A percentile compares a stretch with the other conserved stretches of the same genome.
Conservation (phyloP, 352 stramenopile genomes). For the Salisapilia sapeloensis region DNA sequence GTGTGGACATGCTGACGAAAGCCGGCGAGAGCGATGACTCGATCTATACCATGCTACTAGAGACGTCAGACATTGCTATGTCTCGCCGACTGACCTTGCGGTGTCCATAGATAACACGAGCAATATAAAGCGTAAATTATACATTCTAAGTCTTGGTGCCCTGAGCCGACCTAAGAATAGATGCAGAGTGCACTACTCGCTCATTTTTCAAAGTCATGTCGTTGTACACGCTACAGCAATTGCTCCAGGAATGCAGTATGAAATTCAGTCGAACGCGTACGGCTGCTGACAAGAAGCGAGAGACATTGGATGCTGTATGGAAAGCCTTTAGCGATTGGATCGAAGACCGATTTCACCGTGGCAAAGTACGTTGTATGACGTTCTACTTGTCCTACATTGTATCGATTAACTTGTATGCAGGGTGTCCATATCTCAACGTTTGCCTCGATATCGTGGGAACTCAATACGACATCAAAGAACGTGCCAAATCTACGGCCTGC, state of each 20-base stretch:
- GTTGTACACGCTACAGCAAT: conserved; percentile 59
- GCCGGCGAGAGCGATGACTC: conserved; percentile 41
- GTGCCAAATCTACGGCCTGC: conserved; percentile 31
- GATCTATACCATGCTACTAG: conserved; percentile 54
- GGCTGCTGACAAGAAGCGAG: conserved; percentile 34
- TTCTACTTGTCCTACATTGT: background rate
- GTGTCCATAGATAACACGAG: no score
- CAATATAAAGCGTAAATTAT: no score
- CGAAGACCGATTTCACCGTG: conserved; percentile 38
- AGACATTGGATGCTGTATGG: conserved; percentile 61
- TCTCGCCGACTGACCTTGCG: conserved; percentile 21
- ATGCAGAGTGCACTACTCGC: no score
- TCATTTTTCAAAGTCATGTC: no score
- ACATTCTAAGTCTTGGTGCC: no score
- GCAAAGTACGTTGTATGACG: conserved; percentile 19
- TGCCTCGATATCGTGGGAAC: conserved; percentile 51
- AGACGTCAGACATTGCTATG: conserved; percentile 48
- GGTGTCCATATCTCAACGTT: conserved; percentile 65
- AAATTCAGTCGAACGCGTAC: conserved; percentile 34
- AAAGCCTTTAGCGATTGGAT: conserved; percentile 62
- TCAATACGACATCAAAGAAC: conserved; percentile 34
- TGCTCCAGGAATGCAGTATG: conserved; percentile 53
- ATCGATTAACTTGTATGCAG: conserved; percentile 6
- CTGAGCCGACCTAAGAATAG: no score
- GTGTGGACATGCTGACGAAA: conserved; percentile 43